Percentiles rank a stretch among this genome's conserved stretches.
Evolutionary conservation across 345 rosid species (phyloP).

Genomic region (Cardamine chenopodiifolia): DNA sequence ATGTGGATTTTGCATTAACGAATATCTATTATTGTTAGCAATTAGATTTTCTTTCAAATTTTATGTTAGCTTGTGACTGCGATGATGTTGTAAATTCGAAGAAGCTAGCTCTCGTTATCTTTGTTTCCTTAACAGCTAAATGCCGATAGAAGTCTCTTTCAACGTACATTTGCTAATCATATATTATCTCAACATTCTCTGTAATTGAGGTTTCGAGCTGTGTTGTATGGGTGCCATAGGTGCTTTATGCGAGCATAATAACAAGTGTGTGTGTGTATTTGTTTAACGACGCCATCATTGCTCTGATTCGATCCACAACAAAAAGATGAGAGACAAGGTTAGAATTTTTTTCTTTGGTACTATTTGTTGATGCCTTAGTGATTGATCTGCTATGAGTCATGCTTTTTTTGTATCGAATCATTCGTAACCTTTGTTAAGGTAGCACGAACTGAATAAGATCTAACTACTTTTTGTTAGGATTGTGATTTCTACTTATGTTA

Average conservation of each 20-base stretch:
- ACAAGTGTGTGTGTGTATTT: background rate
- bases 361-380: background rate
- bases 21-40: background rate
- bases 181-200: conserved; percentile 45
- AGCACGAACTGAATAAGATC: background rate
- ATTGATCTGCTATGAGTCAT: background rate
- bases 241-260: too few relatives aligned
- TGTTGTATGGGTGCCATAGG: too few relatives aligned
- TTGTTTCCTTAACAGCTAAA: conserved; percentile 65
- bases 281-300: background rate
- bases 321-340: conserved; percentile 35
- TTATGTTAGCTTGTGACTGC: background rate
- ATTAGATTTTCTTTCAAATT: too few relatives aligned
- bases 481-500: background rate
- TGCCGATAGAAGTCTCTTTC: conserved; percentile 91
- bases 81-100: background rate
- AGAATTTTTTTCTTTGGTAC: background rate
- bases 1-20: conserved; percentile 2
- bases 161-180: conserved; percentile 94
- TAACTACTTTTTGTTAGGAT: background rate
- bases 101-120: conserved; percentile 28
- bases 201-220: background rate
- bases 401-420: background rate
- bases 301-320: background rate
- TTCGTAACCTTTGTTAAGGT: too few relatives aligned